Percentiles rank a stretch among this genome's conserved stretches.
Evolutionary conservation across 2,329 filamentous ascomycete species (phyloP).

Genomic region (Phaeosphaeriaceae sp.): DNA sequence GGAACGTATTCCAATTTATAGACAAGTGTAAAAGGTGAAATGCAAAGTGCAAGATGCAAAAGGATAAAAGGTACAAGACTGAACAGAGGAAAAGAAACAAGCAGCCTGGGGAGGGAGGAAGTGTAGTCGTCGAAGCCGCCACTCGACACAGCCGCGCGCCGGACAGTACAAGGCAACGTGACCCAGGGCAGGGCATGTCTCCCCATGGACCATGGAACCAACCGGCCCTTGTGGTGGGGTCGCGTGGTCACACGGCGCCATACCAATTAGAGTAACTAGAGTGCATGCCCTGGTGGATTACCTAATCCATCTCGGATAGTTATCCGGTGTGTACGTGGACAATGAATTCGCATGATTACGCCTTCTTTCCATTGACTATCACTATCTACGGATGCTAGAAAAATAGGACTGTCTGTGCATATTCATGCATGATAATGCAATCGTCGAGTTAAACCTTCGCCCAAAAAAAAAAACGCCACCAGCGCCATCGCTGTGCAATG

Average conservation of each 20-base stretch:
- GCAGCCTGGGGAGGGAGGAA: conserved; percentile 8
- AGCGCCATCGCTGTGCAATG: conserved; percentile 10
- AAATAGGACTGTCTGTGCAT: background rate
- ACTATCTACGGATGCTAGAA: background rate
- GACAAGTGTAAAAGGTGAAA: no score
- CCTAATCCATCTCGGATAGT: no score
- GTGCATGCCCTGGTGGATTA: no score
- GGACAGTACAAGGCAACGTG: no score
- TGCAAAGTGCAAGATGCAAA: conserved; percentile 10
- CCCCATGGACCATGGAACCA: conserved; percentile 1
- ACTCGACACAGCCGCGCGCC: conserved; percentile 16
- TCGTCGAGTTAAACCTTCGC: no score
- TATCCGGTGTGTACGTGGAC: no score
- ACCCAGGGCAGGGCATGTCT: no score
- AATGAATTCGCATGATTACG: no score
- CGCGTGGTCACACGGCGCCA: background rate
- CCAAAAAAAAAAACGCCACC: conserved; percentile 6
- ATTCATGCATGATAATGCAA: background rate
- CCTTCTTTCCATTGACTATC: background rate
- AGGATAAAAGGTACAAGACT: conserved; percentile 6
- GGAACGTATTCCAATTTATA: no score
- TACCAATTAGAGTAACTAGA: no score
- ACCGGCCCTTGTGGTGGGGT: conserved; percentile 1
- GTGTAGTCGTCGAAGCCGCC: conserved; percentile 17
- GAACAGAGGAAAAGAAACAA: conserved; percentile 1